These are phyloP conservation scores for Penicillium sp. DNA, from an alignment of 2,329 filamentous ascomycete species.

Conservation along the genomic window DNA sequence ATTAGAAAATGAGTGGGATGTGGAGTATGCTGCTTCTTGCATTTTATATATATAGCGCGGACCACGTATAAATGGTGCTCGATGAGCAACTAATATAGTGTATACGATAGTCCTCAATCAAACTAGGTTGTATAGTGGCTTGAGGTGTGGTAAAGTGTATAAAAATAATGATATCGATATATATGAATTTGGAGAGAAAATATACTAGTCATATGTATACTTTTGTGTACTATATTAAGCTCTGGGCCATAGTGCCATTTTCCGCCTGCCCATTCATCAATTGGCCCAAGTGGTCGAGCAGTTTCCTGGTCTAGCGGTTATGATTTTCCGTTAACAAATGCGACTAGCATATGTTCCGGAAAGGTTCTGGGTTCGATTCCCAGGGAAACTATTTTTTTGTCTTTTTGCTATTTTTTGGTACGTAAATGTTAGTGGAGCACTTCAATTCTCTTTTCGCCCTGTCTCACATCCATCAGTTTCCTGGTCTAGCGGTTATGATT, in stretches of 20 bases:
- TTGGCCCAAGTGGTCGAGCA: not conserved
- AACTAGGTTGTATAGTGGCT: not conserved
- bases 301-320: constrained; percentile 11
- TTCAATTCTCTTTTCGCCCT: too few species aligned
- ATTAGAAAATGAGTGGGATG: not conserved
- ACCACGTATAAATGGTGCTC: not conserved
- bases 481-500: constrained; percentile 7
- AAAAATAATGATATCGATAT: too few species aligned
- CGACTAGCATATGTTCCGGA: constrained; percentile 1
- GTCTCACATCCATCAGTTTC: not conserved
- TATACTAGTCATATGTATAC: not conserved
- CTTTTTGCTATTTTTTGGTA: not conserved
- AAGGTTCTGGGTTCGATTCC: constrained; percentile 11
- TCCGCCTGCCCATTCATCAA: not conserved
- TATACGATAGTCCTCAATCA: too few species aligned
- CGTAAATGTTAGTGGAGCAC: too few species aligned
- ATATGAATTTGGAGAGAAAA: not conserved
- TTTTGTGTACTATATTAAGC: accelerated
- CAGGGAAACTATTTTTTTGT: constrained; percentile 4
- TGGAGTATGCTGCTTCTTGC: not conserved
- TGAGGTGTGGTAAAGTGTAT: not conserved
- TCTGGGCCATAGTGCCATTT: not conserved
- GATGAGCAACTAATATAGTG: not conserved
- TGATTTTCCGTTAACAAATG: constrained; percentile 10
- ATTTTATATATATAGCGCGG: not conserved